Evolutionary conservation across 805 yeast species (phyloP), one percentile per base, ranked within the genome.

Genomic region (Teunomyces lycoperdinae): DNA sequence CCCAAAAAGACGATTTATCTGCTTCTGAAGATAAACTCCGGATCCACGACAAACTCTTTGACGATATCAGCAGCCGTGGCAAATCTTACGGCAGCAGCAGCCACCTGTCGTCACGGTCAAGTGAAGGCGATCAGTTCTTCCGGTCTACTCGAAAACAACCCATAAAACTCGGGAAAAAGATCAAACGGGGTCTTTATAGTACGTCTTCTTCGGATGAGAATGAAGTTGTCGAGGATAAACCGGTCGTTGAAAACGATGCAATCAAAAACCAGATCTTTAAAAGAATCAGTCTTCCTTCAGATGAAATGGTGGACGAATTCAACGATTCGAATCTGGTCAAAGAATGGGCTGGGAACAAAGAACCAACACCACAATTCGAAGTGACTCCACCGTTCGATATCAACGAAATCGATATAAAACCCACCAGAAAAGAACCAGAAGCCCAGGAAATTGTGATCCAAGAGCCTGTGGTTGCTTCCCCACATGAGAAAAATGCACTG

Each of bases 11-110:
- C 20, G 39, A 17, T 16, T 10, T 29, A 8, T 42, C 47, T 4
- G 45, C 45, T 3, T 41, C 32, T 10, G 41, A 44, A 9, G 41
- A 38, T 3, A 36, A 47, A 13, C 45, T 43, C 33, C 53, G 67
- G 44, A 50, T 71, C 28, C 72, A 69, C 42, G 76, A 71, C 48
- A 61, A 55, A 16, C 39, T 50, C n/a, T 44, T 44, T 28, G 44
- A 49, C 14, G 43, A 41, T 41, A 10, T 9, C 32, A 14, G 14
- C 32, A 40, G 41, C 30, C 20, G 28, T 9, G 11, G 17, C 5
- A 38, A 38, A 38, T 26, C 30, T 13, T n/a, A 13, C 10, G 41
- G 27, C n/a, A 24, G 50, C n/a, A 31, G 50, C 14, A 31, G 44
- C 13, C 38, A 42, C 29, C 52, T 49, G 45, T 50, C 53, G 5